Conservation (phyloP, 257 asterid genomes). For the Cruciata laevipes region DNA sequence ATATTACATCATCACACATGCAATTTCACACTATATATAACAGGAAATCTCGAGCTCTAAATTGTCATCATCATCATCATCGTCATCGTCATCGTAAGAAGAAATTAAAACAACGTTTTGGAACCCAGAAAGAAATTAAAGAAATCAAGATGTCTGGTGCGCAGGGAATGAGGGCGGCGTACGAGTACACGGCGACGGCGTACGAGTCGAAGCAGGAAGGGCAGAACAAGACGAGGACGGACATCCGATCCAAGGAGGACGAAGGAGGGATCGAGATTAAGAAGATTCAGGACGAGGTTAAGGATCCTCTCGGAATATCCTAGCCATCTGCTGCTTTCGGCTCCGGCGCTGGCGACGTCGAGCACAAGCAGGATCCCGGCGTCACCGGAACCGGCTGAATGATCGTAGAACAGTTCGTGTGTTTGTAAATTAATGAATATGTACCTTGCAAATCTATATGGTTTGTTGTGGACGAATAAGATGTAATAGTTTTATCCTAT, state of each 20-base stretch:
- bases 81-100: background rate
- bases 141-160: constrained; percentile 52
- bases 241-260: constrained; percentile 47
- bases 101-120: too few relatives aligned
- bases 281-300: constrained; percentile 59
- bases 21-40: background rate
- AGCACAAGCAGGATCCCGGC: background rate
- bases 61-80: background rate
- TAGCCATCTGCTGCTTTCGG: background rate
- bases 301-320: constrained; percentile 30
- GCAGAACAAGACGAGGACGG: constrained; percentile 51
- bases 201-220: constrained; percentile 56
- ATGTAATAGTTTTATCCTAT: too few relatives aligned
- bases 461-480: too few relatives aligned
- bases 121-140: too few relatives aligned
- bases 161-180: constrained; percentile 78
- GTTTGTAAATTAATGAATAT: too few relatives aligned
- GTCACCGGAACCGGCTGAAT: background rate
- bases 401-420: background rate
- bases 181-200: constrained; percentile 51
- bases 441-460: background rate
- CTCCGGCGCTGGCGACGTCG: background rate
- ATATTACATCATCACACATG: background rate
- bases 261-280: constrained; percentile 63
- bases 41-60: background rate